Evolutionary conservation across 2,329 filamentous ascomycete genomes (phyloP), one percentile per base, ranked within the genome.

Genomic region (Graphilbum fragrans): DNA sequence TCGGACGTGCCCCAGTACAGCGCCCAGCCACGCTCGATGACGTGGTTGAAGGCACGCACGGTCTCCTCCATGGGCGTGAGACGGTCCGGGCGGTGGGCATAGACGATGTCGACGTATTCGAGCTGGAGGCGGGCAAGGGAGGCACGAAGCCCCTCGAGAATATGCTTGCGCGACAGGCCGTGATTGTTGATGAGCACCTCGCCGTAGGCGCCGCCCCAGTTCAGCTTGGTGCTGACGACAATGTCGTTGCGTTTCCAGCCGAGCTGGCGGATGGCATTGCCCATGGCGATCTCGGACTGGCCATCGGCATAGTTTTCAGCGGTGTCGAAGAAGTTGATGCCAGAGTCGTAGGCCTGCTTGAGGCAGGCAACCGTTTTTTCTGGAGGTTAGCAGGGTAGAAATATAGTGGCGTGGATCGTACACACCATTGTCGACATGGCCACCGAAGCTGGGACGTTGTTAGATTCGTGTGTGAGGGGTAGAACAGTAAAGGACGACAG

Each of bases 1-100:
- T 82, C 77, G 2, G 75, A 80, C 1, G 79, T 83, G 33, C 78
- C 79, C 79, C 80, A 83, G 65, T 83, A 83, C 48, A 83, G 69
- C 1, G 77, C 76, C 61, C 81, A 77, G 43, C 81, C 74, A 73
- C 61, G 77, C 75, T 61, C 74, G 49, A 63, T 72, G 47, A 59
- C 58, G 54, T 62, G 63, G 50, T 57, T 67, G 57, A 63, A 69
- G 45, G 57, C 67, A 49, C 65, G 68, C 41, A 81, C 76, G 33
- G 75, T 72, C 58, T 80, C 76, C 56, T 72, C 72, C 66, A 77
- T 77, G 3, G 72, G 71, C 2, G 73, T 75, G 41, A 64, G 64
- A 18, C 60, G 58, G 48, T 80, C 77, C 16, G 72, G 70, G 21
- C 75, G 65, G 56, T 80, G 76, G 4, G 76, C 74, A 41, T 78